Evolutionary conservation across 2,329 filamentous ascomycete species (phyloP).

Genomic region (Ilyonectria mors-panacis): DNA sequence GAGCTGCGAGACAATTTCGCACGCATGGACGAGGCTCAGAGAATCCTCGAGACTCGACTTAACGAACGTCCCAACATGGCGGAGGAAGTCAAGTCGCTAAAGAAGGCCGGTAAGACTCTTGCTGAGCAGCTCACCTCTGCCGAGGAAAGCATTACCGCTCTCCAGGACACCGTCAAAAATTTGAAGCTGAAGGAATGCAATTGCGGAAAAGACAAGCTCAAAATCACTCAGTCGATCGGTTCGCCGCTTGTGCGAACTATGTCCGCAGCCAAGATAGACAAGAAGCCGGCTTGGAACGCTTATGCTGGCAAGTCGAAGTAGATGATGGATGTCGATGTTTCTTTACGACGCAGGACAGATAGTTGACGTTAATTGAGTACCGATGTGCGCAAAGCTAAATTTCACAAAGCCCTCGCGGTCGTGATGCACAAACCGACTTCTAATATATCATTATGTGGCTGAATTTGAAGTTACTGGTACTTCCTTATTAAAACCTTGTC

Average conservation of each 20-base stretch:
- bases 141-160: neutral
- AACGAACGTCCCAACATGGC: neutral
- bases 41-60: neutral
- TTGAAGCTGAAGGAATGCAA: neutral
- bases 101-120: neutral
- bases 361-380: too few relatives aligned
- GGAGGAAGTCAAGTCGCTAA: neutral
- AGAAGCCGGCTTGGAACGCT: neutral
- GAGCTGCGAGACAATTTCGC: neutral
- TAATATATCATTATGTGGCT: neutral
- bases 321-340: neutral
- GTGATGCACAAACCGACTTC: neutral
- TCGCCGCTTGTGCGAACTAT: neutral
- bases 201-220: neutral
- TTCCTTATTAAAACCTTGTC: neutral
- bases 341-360: neutral
- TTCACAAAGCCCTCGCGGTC: too few relatives aligned
- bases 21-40: neutral
- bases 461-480: neutral
- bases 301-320: neutral
- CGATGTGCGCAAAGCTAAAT: too few relatives aligned
- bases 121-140: neutral
- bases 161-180: neutral
- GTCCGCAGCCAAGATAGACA: neutral
- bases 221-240: neutral